phyloP scores from a whole-genome alignment of 352 stramenopile genomes.

The Pythium brachiatum region DNA sequence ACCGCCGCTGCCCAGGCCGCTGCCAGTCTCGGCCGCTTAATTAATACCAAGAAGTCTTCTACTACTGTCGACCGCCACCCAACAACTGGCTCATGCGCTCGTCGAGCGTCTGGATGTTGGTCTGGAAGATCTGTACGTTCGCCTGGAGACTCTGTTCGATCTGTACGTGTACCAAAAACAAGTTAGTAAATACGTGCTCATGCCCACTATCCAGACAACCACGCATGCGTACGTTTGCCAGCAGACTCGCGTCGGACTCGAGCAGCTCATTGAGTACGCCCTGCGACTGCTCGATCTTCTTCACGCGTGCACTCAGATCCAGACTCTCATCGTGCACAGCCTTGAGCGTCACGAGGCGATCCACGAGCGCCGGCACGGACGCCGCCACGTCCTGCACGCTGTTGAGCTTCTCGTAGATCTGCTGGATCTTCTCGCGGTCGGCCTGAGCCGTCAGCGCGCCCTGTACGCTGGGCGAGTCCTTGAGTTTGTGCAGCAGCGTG shows the following conservation, averaged over 20 bases:
- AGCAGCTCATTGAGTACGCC: slow-evolving; percentile 56
- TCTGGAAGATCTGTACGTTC: slow-evolving; percentile 76
- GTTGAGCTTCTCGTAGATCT: slow-evolving; percentile 68
- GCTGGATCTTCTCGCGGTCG: slow-evolving; percentile 64
- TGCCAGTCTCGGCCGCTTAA: slow-evolving; percentile 22
- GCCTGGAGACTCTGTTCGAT: slow-evolving; percentile 71
- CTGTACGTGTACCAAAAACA: slow-evolving; percentile 25
- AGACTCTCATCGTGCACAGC: slow-evolving; percentile 65
- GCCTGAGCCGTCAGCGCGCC: slow-evolving; percentile 50
- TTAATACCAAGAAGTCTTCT: background rate
- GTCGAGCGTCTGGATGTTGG: slow-evolving; percentile 75
- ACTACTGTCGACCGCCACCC: background rate
- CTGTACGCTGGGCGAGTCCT: slow-evolving; percentile 64
- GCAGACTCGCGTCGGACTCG: slow-evolving; percentile 52
- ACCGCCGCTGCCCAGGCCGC: slow-evolving; percentile 11
- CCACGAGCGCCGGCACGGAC: slow-evolving; percentile 63
- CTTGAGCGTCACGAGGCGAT: slow-evolving; percentile 72
- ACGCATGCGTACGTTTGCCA: slow-evolving; percentile 59
- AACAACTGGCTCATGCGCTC: slow-evolving; percentile 49
- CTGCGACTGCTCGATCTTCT: slow-evolving; percentile 64
- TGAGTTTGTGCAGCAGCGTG: slow-evolving; percentile 74
- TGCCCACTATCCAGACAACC: background rate
- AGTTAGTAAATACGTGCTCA: background rate
- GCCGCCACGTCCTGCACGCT: slow-evolving; percentile 56
- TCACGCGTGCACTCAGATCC: slow-evolving; percentile 43